Percentiles rank a stretch among this genome's conserved stretches.
Evolutionary conservation across 2,329 filamentous ascomycete species (phyloP).

Genomic region (Xylariales sp.): DNA sequence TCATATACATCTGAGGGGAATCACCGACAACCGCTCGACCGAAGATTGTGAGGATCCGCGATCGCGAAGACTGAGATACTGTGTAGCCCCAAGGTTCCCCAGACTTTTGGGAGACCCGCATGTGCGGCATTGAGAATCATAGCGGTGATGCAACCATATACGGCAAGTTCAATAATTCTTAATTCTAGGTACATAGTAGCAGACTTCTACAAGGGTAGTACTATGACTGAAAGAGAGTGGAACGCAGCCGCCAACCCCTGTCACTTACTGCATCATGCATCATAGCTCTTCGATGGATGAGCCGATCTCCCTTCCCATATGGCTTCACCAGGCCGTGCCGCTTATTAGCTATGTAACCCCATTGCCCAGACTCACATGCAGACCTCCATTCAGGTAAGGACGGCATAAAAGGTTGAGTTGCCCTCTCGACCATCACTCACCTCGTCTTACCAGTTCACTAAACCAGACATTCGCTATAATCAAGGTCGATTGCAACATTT

Average conservation of each 20-base stretch:
- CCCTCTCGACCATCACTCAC: not conserved
- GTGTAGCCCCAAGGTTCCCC: constrained; percentile 3
- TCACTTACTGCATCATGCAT: not conserved
- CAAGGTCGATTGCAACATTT: not conserved
- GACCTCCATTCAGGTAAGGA: not conserved
- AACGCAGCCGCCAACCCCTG: constrained; percentile 4
- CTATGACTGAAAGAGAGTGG: constrained; percentile 6
- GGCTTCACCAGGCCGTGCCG: not conserved
- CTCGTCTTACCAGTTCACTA: not conserved
- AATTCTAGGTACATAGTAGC: too few relatives aligned
- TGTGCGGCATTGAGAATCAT: not conserved
- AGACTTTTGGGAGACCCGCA: constrained; percentile 4
- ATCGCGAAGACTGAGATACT: too few relatives aligned
- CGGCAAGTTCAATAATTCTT: constrained; percentile 8
- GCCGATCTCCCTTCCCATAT: not conserved
- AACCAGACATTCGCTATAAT: constrained; percentile 7
- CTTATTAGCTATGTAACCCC: not conserved
- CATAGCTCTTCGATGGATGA: constrained; percentile 3
- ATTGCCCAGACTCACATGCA: not conserved
- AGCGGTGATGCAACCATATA: not conserved
- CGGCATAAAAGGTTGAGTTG: constrained; percentile 1
- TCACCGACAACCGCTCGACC: constrained; percentile 3
- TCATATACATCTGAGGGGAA: not conserved
- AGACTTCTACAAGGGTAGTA: constrained; percentile 1
- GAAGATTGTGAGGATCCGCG: too few relatives aligned